phyloP scores from a whole-genome alignment of 2,329 filamentous ascomycete species.

The Penicillium decumbens region DNA sequence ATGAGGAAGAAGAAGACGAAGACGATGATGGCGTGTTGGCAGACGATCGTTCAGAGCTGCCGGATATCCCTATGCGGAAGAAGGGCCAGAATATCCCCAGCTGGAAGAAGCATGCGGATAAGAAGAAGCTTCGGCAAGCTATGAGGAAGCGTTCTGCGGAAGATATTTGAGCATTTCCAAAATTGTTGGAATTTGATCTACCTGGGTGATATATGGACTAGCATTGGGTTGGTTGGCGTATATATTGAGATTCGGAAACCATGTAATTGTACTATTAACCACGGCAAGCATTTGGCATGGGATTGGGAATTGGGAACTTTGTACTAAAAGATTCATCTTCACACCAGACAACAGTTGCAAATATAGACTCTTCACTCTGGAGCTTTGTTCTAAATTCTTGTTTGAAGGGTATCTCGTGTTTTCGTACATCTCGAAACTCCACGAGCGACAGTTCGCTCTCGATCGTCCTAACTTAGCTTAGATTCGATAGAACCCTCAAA shows the following conservation, averaged over 20 bases:
- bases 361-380: slow-evolving; percentile 27
- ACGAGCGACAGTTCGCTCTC: not conserved
- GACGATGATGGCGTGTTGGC: slow-evolving; percentile 6
- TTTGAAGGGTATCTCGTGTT: not conserved
- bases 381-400: not conserved
- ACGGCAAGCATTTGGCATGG: slow-evolving; percentile 11
- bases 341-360: slow-evolving; percentile 15
- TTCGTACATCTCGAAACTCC: not conserved
- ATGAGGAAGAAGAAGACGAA: slow-evolving; percentile 25
- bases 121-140: slow-evolving; percentile 41
- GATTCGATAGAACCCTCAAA: not conserved
- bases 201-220: not conserved
- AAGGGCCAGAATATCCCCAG: slow-evolving; percentile 36
- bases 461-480: not conserved
- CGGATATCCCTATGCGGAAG: slow-evolving; percentile 25
- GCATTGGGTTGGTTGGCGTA: slow-evolving; percentile 11
- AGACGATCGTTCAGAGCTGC: slow-evolving; percentile 10
- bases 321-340: slow-evolving; percentile 19
- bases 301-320: slow-evolving; percentile 7
- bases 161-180: slow-evolving; percentile 4
- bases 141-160: slow-evolving; percentile 33
- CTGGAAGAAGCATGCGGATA: slow-evolving; percentile 44
- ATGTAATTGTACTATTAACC: slow-evolving; percentile 12
- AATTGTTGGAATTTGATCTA: not conserved
- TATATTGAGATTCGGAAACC: slow-evolving; percentile 4